Evolutionary conservation across 768 basidiomycete genomes (phyloP), one percentile per base, ranked within the genome.

Genomic region (Psilocybe cyanescens): DNA sequence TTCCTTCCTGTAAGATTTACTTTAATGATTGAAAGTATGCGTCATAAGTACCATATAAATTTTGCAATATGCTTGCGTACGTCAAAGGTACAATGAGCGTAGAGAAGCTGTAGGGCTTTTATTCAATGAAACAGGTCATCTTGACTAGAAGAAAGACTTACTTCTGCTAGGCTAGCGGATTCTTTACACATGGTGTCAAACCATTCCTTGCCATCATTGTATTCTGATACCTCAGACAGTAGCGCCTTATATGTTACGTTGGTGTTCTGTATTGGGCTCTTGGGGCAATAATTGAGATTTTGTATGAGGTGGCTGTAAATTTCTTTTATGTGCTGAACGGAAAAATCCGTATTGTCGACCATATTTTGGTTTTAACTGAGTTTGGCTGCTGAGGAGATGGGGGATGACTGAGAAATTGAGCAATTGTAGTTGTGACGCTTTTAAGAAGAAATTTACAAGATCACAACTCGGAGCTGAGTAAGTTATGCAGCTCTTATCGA

Each of bases 141-240:
- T 8, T n/a, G 19, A 28, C 31, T 19, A 30, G 11, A 7, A 16
- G 24, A 24, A 24, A 24, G 24, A 41, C 17, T 4, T 39, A 54
- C 58, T 39, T 59, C 58, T 11, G 59, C 59, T 33, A 60, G 37
- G 33, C 54, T 50, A 24, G 53, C 53, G 8, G 59, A 56, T 55
- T 55, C 54, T 8, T 29, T 35, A 11, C 54, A 41, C 8, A 55
- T 16, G 2, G 33, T 37, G 8, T 55, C 37, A 47, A 62, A 58
- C 57, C 57, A 58, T 17, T 30, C 28, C 4, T 4, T n/a, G 4
- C 57, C 51, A 29, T 52, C 51, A 29, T 59, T 31, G 28, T 58
- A 54, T 19, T 17, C 44, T 12, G 49, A 49, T 45, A 58, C 57
- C 19, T 62, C 61, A 2, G 47, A 50, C 11, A 33, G 45, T 53